These are phyloP conservation scores for Entomortierella chlamydospora DNA, from an alignment of 192 early-diverging fungal species.

Conservation along the genomic window DNA sequence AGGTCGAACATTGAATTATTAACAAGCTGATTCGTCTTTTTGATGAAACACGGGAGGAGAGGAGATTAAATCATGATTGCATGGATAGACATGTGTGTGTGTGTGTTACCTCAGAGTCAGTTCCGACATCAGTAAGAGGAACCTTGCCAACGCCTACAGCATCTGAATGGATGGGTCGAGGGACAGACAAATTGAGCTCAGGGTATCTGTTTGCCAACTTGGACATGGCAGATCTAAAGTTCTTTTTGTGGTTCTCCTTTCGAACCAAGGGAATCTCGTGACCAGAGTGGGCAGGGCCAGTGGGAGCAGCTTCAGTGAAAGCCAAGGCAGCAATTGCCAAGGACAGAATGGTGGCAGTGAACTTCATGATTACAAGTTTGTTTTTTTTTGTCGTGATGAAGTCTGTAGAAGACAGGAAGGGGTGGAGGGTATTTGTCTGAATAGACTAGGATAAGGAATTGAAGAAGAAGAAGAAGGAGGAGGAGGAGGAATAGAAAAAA, in stretches of 20 bases:
- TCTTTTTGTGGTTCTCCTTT: constrained; percentile 4
- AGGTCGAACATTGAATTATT: background rate
- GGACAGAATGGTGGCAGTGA: constrained; percentile 11
- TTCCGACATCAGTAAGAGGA: constrained; percentile 41
- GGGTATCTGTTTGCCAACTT: constrained; percentile 18
- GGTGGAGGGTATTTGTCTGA: background rate
- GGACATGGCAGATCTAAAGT: constrained; percentile 9
- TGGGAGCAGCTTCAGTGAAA: constrained; percentile 1
- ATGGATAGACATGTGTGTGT: too few species aligned
- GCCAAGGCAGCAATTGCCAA: constrained; percentile 12
- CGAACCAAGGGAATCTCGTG: constrained; percentile 2
- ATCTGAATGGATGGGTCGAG: background rate
- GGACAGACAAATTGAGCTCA: background rate
- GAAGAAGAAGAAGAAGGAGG: background rate
- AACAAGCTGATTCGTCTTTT: too few species aligned
- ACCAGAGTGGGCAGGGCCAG: background rate
- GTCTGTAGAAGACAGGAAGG: background rate
- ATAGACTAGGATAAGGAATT: background rate
- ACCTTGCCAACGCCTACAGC: constrained; percentile 4
- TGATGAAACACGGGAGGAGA: too few species aligned
- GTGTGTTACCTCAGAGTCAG: constrained; percentile 58
- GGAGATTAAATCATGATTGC: too few species aligned
- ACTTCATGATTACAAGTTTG: constrained; percentile 23
- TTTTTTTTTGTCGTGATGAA: background rate
- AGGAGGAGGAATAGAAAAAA: background rate